Evolutionary conservation across 495 filamentous ascomycete species (phyloP), one percentile per base, ranked within the genome.

Genomic region (Hyaloscypha bicolor): DNA sequence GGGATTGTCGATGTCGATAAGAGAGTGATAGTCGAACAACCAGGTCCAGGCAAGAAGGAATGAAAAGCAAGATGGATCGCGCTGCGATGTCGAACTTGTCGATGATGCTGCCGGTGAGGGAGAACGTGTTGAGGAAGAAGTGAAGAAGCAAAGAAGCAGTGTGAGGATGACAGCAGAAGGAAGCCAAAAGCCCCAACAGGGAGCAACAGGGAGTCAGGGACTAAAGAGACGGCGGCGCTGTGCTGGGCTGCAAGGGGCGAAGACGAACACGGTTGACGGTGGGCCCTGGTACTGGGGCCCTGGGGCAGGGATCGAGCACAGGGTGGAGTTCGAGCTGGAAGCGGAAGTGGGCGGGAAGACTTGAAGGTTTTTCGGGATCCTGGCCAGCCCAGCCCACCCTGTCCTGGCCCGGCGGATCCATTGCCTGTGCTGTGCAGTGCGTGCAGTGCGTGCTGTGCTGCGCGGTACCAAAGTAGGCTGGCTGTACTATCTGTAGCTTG

Each of bases 1-100:
- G 69, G 69, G 69, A 60, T 74, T 73, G 73, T 62, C 66, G 66
- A 76, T 76, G 42, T 48, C 42, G 42, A 48, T 48, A 48, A 79
- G 76, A 71, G 78, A 77, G 59, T 69, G 66, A 30, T 48, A 48
- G 16, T 76, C 73, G 72, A 78, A 74, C 76, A 77, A 77, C 76
- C 73, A 76, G 76, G 76, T 72, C 75, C 74, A 74, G 66, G 74
- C 70, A 76, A 68, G 72, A 79, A 74, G 77, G 80, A 80, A 73
- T 78, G 77, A 70, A 75, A 25, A 32, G 8, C 32, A 57, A 31
- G 21, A 61, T 58, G 42, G 51, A 42, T 62, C 61, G 69, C 67
- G 64, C 66, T 48, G 66, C 70, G 22, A 67, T 66, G 75, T 75
- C 25, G 33, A 56, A 25, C 73, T 67, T 32, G 72, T 65, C 52